Percentiles rank a stretch among this genome's conserved stretches.
Conservation (phyloP, 2,329 filamentous ascomycete genomes). For the Colletotrichum sansevieriae region DNA sequence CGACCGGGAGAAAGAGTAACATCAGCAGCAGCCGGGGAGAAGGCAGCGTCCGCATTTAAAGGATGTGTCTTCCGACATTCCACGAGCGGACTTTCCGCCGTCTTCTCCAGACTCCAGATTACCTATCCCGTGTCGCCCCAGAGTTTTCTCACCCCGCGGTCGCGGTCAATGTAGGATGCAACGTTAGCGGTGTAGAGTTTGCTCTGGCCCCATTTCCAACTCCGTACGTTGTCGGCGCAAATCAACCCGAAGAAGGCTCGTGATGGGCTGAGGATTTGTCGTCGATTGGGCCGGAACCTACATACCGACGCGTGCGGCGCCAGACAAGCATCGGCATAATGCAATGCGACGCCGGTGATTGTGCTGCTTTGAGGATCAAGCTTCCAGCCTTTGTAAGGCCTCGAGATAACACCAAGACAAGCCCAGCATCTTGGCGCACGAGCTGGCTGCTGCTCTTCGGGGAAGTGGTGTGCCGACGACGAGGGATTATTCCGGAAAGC, state of each 20-base stretch:
- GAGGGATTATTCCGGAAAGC: conserved; percentile 16
- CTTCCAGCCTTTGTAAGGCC: neutral
- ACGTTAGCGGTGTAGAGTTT: conserved; percentile 17
- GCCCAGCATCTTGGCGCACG: conserved; percentile 18
- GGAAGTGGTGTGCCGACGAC: conserved; percentile 22
- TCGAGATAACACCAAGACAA: conserved; percentile 20
- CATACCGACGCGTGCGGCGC: conserved; percentile 1
- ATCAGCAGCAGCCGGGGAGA: neutral
- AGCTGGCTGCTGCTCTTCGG: conserved; percentile 19
- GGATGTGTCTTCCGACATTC: neutral
- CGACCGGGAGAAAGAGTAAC: neutral
- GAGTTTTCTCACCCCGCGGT: conserved; percentile 23
- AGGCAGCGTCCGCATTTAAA: conserved; percentile 10
- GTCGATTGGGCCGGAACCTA: conserved; percentile 4
- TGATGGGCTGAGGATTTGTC: conserved; percentile 15
- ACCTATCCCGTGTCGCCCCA: conserved; percentile 28
- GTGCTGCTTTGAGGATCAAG: conserved; percentile 9
- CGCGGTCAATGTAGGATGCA: conserved; percentile 20
- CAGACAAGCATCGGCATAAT: conserved; percentile 28
- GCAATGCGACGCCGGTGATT: conserved; percentile 24
- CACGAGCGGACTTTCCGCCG: neutral
- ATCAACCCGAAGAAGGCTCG: conserved; percentile 11
- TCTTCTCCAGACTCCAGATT: conserved; percentile 27
- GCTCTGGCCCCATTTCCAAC: neutral
- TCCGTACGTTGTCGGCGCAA: conserved; percentile 15